phyloP scores from a whole-genome alignment of 2,329 filamentous ascomycete genomes.

The Lasiodiplodia gonubiensis region DNA sequence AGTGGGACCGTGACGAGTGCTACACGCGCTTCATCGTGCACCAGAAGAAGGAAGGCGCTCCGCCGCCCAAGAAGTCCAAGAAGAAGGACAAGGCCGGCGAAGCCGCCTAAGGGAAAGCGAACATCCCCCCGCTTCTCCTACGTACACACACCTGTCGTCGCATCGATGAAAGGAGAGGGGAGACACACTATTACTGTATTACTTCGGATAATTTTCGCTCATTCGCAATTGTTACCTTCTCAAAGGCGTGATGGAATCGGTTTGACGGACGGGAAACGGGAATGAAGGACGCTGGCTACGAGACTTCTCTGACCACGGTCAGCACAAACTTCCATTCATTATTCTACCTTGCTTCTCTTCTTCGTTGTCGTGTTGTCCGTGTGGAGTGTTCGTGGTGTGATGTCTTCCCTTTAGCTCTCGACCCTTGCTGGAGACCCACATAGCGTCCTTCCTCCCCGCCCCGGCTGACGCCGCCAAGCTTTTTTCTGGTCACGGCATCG shows the following conservation, averaged over 20 bases:
- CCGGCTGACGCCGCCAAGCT: slow-evolving; percentile 8
- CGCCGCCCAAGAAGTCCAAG: slow-evolving; percentile 46
- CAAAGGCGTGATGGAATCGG: background rate
- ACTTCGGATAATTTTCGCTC: slow-evolving; percentile 21
- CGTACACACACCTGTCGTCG: background rate
- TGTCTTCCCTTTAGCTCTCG: slow-evolving; percentile 21
- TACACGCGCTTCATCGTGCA: slow-evolving; percentile 89
- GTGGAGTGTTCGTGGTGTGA: slow-evolving; percentile 26
- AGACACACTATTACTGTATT: slow-evolving; percentile 9
- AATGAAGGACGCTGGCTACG: background rate
- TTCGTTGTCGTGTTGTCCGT: background rate
- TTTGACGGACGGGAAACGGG: background rate
- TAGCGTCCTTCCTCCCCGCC: slow-evolving; percentile 1
- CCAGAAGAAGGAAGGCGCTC: slow-evolving; percentile 72
- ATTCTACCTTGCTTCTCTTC: background rate
- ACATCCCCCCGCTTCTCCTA: background rate
- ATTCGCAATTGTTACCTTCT: background rate
- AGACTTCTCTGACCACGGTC: slow-evolving; percentile 2
- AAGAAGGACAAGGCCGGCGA: slow-evolving; percentile 41
- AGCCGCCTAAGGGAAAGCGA: slow-evolving; percentile 36
- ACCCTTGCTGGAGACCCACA: slow-evolving; percentile 7
- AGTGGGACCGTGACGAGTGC: slow-evolving; percentile 93
- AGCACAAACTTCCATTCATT: slow-evolving; percentile 15
- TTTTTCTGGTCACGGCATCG: slow-evolving; percentile 7
- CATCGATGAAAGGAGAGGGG: background rate